Percentiles rank a stretch among this genome's conserved stretches.
Conservation (phyloP, 2,329 filamentous ascomycete genomes). For the Aspergillus niger region DNA sequence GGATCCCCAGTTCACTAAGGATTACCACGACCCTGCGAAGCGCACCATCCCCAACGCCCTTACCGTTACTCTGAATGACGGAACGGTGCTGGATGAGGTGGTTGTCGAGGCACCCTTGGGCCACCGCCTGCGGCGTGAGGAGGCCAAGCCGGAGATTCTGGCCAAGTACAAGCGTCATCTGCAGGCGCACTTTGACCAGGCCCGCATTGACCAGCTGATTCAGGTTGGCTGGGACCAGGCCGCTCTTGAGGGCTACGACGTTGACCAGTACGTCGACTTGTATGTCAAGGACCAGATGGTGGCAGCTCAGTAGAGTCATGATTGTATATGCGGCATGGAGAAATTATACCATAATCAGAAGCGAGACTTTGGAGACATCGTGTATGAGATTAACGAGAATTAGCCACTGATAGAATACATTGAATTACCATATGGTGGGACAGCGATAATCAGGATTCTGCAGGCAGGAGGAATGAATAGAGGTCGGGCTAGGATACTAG, state of each 20-base stretch:
- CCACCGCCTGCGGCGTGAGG: conserved; percentile 85
- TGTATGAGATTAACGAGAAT: neutral
- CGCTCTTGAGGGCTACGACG: conserved; percentile 75
- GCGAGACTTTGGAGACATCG: neutral
- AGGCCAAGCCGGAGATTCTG: conserved; percentile 96
- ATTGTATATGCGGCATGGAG: neutral
- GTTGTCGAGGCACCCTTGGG: conserved; percentile 92
- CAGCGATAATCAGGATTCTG: neutral
- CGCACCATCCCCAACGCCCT: conserved; percentile 97
- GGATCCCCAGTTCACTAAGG: conserved; percentile 88
- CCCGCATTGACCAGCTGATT: conserved; percentile 78
- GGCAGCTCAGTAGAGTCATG: conserved; percentile 23
- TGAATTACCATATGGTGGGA: neutral
- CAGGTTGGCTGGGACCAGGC: conserved; percentile 74
- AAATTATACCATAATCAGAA: neutral
- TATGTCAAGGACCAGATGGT: conserved; percentile 62
- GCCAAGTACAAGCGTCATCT: conserved; percentile 95
- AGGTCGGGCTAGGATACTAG: neutral
- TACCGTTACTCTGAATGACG: conserved; percentile 92
- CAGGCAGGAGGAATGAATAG: neutral
- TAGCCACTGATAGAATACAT: neutral
- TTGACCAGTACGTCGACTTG: conserved; percentile 92
- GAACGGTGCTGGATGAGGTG: conserved; percentile 85
- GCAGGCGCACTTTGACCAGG: conserved; percentile 74
- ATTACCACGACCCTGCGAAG: conserved; percentile 92